Evolutionary conservation across 2,329 filamentous ascomycete species (phyloP), one percentile per base, ranked within the genome.

Genomic region (Ophiostoma novo-ulmi): DNA sequence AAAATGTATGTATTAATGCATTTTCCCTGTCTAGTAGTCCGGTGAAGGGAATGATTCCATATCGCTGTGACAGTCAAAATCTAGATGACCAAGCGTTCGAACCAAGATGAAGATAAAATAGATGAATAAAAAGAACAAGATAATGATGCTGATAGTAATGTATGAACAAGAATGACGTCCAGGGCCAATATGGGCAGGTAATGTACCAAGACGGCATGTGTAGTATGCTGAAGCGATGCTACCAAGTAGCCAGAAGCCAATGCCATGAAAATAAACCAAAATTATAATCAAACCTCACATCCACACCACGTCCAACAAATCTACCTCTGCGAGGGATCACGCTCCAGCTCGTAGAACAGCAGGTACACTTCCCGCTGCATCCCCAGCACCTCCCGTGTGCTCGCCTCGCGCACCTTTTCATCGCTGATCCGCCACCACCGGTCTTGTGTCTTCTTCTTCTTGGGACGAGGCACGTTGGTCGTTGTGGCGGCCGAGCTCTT

Each of bases 401-500:
- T 97, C 75, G 93, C 91, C 80, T 98, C 94, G 78, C 94, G 95
- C 76, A 98, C 88, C 80, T 96, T 97, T 75, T 99, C 95, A 78
- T 99, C 95, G 74, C 94, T 97, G 74, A 99, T 97, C 48, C 95
- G 88, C 95, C 95, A 99, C 95, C 95, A 99, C 58, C 91, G 88
- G 77, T 96, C 90, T 64, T 85, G 86, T 14, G 82, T 80, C 75
- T 87, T 88, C 73, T 81, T 83, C 71, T 72, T 74, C 13, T 64
- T 78, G 74, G 58, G 70, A 75, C 78, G 22, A 58, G 69, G 61
- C 68, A 31, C 11, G 74, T 5, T 38, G 64, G 39, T 31, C 4
- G 65, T 36, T 2, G 36, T 35, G n/a, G 70, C 22, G n/a, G 52
- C 13, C 22, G 52, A 22, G 52, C n/a, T 48, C 44, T 48, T 48